Percentiles rank a stretch among this genome's conserved stretches.
phyloP scores from a whole-genome alignment of 2,329 filamentous ascomycete species.

The Cladosporium sp. region DNA sequence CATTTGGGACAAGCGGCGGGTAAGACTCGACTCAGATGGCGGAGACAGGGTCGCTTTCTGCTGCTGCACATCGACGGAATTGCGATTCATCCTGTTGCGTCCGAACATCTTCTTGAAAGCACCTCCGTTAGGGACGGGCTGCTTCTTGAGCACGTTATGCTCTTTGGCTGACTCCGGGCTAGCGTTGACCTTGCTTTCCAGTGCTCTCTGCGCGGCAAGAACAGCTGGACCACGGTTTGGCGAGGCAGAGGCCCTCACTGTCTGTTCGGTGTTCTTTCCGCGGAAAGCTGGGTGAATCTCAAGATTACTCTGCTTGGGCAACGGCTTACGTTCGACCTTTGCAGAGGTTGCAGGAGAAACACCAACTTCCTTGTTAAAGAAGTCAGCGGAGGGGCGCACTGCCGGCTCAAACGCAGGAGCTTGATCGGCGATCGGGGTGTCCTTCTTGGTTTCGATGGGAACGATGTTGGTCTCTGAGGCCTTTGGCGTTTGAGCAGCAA shows the following conservation, averaged over 20 bases:
- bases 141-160: slow-evolving; percentile 41
- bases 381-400: slow-evolving; percentile 19
- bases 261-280: slow-evolving; percentile 28
- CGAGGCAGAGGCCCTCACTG: slow-evolving; percentile 23
- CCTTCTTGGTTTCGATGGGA: slow-evolving; percentile 20
- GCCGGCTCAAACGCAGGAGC: slow-evolving; percentile 18
- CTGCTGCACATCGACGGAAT: slow-evolving; percentile 55
- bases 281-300: slow-evolving; percentile 49
- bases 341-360: slow-evolving; percentile 25
- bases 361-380: slow-evolving; percentile 30
- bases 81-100: slow-evolving; percentile 53
- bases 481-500: slow-evolving; percentile 8
- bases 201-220: slow-evolving; percentile 36
- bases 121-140: slow-evolving; percentile 37
- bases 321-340: slow-evolving; percentile 37
- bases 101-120: slow-evolving; percentile 68
- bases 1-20: slow-evolving; percentile 46
- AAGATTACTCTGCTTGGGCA: slow-evolving; percentile 30
- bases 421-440: slow-evolving; percentile 20
- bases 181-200: slow-evolving; percentile 31
- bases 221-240: slow-evolving; percentile 38
- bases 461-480: slow-evolving; percentile 21
- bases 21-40: slow-evolving; percentile 37
- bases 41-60: slow-evolving; percentile 30
- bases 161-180: slow-evolving; percentile 40